Conservation (phyloP, 192 early-diverging fungal genomes). For the Spizellomyces sp. region DNA sequence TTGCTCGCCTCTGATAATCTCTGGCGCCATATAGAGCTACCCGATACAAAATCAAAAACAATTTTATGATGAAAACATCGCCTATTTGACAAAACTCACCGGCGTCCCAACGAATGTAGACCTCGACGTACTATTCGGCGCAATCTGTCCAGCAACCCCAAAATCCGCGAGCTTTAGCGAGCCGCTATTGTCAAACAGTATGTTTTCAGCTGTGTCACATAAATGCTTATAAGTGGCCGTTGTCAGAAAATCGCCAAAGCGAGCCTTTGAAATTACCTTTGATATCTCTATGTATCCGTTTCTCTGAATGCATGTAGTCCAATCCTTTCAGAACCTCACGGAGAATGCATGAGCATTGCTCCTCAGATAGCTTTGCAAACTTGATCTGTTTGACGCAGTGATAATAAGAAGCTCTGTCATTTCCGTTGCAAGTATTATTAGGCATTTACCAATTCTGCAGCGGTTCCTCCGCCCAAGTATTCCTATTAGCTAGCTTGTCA, state of each 20-base stretch:
- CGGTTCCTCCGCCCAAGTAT: constrained; percentile 37
- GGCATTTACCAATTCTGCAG: constrained; percentile 29
- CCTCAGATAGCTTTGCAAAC: constrained; percentile 26
- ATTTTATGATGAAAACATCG: too few relatives aligned
- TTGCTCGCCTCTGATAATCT: constrained; percentile 85
- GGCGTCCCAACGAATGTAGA: constrained; percentile 65
- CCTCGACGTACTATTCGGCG: constrained; percentile 61
- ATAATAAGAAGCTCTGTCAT: background rate
- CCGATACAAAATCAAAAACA: background rate
- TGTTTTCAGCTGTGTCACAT: constrained; percentile 29
- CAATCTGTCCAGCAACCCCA: constrained; percentile 79
- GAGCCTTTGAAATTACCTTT: constrained; percentile 16
- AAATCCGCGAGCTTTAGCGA: constrained; percentile 67
- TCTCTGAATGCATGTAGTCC: constrained; percentile 34
- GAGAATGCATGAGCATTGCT: constrained; percentile 34
- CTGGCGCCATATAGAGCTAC: constrained; percentile 88
- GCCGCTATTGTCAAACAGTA: constrained; percentile 38
- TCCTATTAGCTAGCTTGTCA: constrained; percentile 16
- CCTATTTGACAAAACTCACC: constrained; percentile 12
- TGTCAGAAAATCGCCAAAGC: constrained; percentile 11
- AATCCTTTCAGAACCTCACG: constrained; percentile 23
- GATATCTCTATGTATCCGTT: constrained; percentile 36
- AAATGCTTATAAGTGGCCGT: constrained; percentile 6
- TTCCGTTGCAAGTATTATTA: background rate
- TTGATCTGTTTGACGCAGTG: constrained; percentile 24